A percentile compares a stretch with the other conserved stretches of the same genome.
phyloP scores from a whole-genome alignment of 2,329 filamentous ascomycete genomes.

The Exophiala dermatitidis region DNA sequence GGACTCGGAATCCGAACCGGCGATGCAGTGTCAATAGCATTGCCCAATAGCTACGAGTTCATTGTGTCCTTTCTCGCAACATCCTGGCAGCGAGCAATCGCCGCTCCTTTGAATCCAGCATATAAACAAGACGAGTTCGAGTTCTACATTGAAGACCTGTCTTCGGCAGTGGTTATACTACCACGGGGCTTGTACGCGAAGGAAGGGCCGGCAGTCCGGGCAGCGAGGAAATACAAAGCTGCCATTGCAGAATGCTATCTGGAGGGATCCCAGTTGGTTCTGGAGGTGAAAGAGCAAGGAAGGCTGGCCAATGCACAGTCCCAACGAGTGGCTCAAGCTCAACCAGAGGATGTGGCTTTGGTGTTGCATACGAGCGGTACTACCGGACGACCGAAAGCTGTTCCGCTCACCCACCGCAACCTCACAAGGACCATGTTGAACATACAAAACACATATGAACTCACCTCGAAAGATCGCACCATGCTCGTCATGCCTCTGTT shows the following conservation, averaged over 20 bases:
- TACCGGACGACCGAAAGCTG: slow-evolving; percentile 77
- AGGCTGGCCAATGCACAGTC: slow-evolving; percentile 47
- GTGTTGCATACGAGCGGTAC: slow-evolving; percentile 80
- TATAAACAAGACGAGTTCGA: slow-evolving; percentile 89
- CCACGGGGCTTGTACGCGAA: slow-evolving; percentile 62
- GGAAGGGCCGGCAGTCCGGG: slow-evolving; percentile 64
- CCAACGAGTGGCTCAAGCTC: slow-evolving; percentile 47
- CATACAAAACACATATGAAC: slow-evolving; percentile 68
- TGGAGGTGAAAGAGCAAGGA: slow-evolving; percentile 71
- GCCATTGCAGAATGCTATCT: slow-evolving; percentile 85
- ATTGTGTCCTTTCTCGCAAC: slow-evolving; percentile 80
- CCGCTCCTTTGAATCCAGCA: slow-evolving; percentile 77
- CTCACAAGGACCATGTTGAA: slow-evolving; percentile 77
- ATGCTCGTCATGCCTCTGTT: slow-evolving; percentile 87
- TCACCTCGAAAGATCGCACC: slow-evolving; percentile 65
- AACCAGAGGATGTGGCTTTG: slow-evolving; percentile 72
- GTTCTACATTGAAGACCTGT: slow-evolving; percentile 84
- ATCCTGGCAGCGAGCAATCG: slow-evolving; percentile 75
- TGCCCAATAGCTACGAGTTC: slow-evolving; percentile 81
- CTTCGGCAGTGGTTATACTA: slow-evolving; percentile 69
- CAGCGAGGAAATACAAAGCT: slow-evolving; percentile 69
- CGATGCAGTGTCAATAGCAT: slow-evolving; percentile 72
- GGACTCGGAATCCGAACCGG: slow-evolving; percentile 61
- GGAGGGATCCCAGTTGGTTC: slow-evolving; percentile 61
- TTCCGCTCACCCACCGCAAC: slow-evolving; percentile 64